These are phyloP conservation scores for Fraxinus paxiana DNA, from an alignment of 305 asterid species.

Conservation along the genomic window DNA sequence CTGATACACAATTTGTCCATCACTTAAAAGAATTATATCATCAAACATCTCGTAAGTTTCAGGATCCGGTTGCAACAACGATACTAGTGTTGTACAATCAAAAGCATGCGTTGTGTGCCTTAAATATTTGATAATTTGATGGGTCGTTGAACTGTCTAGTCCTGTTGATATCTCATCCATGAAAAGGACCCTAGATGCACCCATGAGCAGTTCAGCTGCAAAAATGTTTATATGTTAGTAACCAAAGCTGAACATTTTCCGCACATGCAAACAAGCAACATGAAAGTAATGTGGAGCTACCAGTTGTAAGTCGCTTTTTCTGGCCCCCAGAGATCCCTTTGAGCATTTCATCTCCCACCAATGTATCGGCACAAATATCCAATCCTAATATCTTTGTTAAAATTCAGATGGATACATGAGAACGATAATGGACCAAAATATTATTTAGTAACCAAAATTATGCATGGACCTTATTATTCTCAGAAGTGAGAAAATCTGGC, in stretches of 20 bases:
- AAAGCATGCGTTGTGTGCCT: constrained; percentile 52
- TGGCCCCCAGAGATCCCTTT: constrained; percentile 87
- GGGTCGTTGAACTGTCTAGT: too few relatives aligned
- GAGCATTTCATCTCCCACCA: constrained; percentile 83
- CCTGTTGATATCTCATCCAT: too few relatives aligned
- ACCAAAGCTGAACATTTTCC: constrained; percentile 20
- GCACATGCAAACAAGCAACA: constrained; percentile 21
- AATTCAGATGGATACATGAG: constrained; percentile 35
- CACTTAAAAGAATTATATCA: constrained; percentile 63
- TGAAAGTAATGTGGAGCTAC: constrained; percentile 33
- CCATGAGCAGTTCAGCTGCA: constrained; percentile 66
- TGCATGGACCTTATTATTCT: constrained; percentile 13
- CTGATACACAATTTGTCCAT: constrained; percentile 74
- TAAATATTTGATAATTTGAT: too few relatives aligned
- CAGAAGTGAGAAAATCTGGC: constrained; percentile 13
- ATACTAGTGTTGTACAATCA: constrained; percentile 59
- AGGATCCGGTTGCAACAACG: constrained; percentile 77
- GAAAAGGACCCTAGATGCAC: too few relatives aligned
- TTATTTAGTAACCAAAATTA: not conserved
- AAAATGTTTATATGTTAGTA: constrained; percentile 33
- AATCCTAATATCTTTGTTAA: constrained; percentile 68
- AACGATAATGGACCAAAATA: not conserved
- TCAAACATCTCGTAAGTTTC: constrained; percentile 73
- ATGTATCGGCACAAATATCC: constrained; percentile 74
- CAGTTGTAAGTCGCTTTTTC: constrained; percentile 70